A percentile compares a stretch with the other conserved stretches of the same genome.
These are phyloP conservation scores for Juglanconis oblonga DNA, from an alignment of 2,329 filamentous ascomycete species.

Conservation along the genomic window DNA sequence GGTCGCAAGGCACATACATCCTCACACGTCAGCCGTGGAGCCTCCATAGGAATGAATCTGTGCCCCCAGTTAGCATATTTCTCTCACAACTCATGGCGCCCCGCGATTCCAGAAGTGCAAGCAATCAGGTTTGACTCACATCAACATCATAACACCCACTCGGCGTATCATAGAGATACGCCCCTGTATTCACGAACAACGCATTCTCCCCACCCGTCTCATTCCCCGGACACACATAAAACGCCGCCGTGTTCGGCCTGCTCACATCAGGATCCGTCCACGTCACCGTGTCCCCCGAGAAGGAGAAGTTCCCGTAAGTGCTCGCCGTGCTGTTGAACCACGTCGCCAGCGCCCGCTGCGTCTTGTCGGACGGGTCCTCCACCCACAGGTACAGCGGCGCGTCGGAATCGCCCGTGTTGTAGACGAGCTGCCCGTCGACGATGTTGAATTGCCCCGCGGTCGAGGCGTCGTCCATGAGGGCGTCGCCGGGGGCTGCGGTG, in stretches of 20 bases:
- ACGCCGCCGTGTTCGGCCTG: conserved; percentile 50
- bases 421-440: conserved; percentile 47
- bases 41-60: conserved; percentile 20
- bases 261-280: conserved; percentile 45
- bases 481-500: conserved; percentile 35
- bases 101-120: neutral
- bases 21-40: conserved; percentile 13
- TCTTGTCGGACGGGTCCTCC: conserved; percentile 37
- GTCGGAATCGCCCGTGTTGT: conserved; percentile 35
- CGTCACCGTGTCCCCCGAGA: conserved; percentile 50
- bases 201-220: conserved; percentile 30
- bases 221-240: conserved; percentile 44
- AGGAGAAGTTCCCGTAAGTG: conserved; percentile 50
- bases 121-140: neutral
- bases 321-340: conserved; percentile 46
- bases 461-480: conserved; percentile 43
- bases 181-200: conserved; percentile 54
- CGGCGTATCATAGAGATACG: conserved; percentile 53
- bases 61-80: neutral
- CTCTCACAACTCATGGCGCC: conserved; percentile 1
- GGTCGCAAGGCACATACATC: no score
- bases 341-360: conserved; percentile 43
- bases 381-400: conserved; percentile 40
- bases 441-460: conserved; percentile 55
- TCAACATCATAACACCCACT: conserved; percentile 38